Evolutionary conservation across 306 rosid species (phyloP).

Genomic region (Inga laurina): DNA sequence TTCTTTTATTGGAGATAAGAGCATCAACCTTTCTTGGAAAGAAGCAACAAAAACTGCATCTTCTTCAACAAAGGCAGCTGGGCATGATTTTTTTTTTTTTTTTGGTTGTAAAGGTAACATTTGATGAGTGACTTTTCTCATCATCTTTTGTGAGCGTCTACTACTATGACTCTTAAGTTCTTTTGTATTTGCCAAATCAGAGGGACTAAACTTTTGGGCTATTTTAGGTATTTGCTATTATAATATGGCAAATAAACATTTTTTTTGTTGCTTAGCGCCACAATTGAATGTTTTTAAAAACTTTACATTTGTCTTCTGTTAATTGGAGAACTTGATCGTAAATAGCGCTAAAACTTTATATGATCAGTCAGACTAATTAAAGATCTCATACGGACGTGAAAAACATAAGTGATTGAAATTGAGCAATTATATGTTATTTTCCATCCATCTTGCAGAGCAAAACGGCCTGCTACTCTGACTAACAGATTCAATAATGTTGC

Average conservation of each 20-base stretch:
- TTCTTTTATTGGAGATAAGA: slow-evolving; percentile 83
- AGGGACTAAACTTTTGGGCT: neutral
- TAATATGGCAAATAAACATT: neutral
- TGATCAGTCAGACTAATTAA: neutral
- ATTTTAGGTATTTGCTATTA: neutral
- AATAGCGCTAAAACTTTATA: neutral
- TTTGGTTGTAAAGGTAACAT: neutral
- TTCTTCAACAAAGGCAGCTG: slow-evolving; percentile 51
- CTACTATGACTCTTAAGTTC: slow-evolving; percentile 22
- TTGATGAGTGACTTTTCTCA: neutral
- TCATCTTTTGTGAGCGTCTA: neutral
- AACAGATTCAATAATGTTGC: slow-evolving; percentile 62
- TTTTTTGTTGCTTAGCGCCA: neutral
- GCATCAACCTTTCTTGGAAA: slow-evolving; percentile 94
- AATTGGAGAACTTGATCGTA: neutral
- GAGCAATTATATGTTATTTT: slow-evolving; percentile 3
- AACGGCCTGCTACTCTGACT: slow-evolving; percentile 63
- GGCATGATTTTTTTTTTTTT: slow-evolving; percentile 48
- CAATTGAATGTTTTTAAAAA: neutral
- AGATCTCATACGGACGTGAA: neutral
- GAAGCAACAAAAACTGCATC: slow-evolving; percentile 67
- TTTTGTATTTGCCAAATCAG: neutral
- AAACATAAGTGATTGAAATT: slow-evolving; percentile 16
- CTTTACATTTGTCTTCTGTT: neutral
- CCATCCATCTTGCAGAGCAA: slow-evolving; percentile 54